Conservation (phyloP, 1,284 basidiomycete species). For the Sporisorium sorghi region DNA sequence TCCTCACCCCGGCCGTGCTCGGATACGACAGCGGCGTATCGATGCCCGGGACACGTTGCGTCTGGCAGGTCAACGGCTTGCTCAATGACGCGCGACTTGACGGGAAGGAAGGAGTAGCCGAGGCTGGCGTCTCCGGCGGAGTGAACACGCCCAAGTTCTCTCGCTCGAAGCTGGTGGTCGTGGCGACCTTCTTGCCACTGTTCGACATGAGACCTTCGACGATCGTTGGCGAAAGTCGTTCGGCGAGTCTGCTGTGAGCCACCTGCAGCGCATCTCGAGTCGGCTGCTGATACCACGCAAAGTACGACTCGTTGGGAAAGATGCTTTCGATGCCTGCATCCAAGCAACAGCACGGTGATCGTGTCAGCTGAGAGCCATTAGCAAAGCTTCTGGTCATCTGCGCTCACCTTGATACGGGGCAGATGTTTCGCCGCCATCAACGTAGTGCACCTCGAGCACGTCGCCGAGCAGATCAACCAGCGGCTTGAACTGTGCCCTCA, state of each 20-base stretch:
- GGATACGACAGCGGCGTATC: conserved; percentile 26
- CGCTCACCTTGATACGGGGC: conserved; percentile 46
- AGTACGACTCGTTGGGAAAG: conserved; percentile 40
- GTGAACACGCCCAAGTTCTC: conserved; percentile 12
- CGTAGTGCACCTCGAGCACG: conserved; percentile 32
- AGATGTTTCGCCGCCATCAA: conserved; percentile 28
- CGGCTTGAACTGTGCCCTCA: conserved; percentile 52
- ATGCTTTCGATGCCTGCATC: conserved; percentile 38
- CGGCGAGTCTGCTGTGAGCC: conserved; percentile 27
- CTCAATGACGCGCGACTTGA: not conserved
- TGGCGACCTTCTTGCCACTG: not conserved
- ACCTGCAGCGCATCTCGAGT: conserved; percentile 19
- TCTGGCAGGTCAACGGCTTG: not conserved
- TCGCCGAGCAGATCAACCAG: conserved; percentile 31
- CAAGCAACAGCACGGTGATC: not conserved
- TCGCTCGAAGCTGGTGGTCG: conserved; percentile 5
- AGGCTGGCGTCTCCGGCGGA: conserved; percentile 27
- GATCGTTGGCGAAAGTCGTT: not conserved
- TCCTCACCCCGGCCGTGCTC: conserved; percentile 20
- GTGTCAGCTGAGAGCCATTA: not conserved
- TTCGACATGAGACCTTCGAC: not conserved
- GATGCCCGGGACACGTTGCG: not conserved
- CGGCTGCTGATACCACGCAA: conserved; percentile 47
- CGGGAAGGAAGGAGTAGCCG: not conserved
- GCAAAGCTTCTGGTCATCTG: no score